Conservation (phyloP, 139 green algal genomes). For the Chlamydomonas applanata region DNA sequence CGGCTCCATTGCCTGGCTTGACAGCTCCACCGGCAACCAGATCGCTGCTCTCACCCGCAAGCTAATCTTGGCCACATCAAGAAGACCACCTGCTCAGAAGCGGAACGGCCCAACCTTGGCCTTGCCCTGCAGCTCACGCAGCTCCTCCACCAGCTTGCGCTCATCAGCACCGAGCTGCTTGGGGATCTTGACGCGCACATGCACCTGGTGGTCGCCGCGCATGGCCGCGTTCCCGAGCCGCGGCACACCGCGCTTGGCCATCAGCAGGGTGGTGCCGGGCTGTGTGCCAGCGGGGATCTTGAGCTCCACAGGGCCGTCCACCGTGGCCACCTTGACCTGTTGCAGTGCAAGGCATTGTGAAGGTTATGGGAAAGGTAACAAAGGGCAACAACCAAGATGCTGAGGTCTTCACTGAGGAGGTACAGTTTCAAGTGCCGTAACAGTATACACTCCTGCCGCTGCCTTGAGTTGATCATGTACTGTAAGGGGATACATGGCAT, state of each 20-base stretch:
- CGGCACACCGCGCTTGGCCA: conserved; percentile 95
- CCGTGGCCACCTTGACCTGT: conserved; percentile 77
- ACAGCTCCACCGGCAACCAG: too few species aligned
- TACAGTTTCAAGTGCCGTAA: too few species aligned
- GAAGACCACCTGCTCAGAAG: conserved; percentile 30
- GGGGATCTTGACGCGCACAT: conserved; percentile 92
- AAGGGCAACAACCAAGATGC: too few species aligned
- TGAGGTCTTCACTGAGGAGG: too few species aligned
- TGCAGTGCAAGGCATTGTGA: not conserved
- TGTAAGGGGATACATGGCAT: not conserved
- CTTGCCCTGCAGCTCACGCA: conserved; percentile 66
- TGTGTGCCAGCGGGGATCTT: conserved; percentile 95
- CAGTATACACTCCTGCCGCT: not conserved
- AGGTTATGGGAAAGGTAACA: too few species aligned
- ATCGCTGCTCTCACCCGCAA: too few species aligned
- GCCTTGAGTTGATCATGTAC: not conserved
- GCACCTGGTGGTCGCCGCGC: conserved; percentile 89
- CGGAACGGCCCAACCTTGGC: conserved; percentile 47
- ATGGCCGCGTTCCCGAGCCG: conserved; percentile 67
- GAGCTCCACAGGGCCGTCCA: conserved; percentile 95
- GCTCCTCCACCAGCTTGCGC: conserved; percentile 89
- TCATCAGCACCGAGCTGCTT: conserved; percentile 82
- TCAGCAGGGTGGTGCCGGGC: conserved; percentile 95
- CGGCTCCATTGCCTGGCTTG: too few species aligned
- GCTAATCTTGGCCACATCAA: too few species aligned